Percentiles rank a stretch among this genome's conserved stretches.
These are phyloP conservation scores for Ambrosiella xylebori DNA, from an alignment of 2,329 filamentous ascomycete genomes.

Conservation along the genomic window DNA sequence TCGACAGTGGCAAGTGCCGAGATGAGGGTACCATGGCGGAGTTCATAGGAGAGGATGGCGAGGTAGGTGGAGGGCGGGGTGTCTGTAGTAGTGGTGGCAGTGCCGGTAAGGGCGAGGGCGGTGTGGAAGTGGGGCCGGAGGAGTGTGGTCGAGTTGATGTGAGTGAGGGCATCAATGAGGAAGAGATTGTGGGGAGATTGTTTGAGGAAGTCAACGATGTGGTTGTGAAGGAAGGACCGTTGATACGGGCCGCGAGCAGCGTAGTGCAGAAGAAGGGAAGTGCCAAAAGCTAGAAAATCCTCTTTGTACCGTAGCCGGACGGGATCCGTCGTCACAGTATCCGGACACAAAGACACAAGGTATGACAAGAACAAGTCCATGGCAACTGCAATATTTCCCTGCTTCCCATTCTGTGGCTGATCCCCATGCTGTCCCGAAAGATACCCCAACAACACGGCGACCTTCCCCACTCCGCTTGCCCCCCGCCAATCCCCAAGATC, in stretches of 20 bases:
- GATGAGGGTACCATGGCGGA: constrained; percentile 29
- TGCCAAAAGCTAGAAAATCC: constrained; percentile 49
- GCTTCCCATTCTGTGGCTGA: constrained; percentile 28
- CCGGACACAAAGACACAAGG: constrained; percentile 24
- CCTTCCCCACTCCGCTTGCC: constrained; percentile 41
- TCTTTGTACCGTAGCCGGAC: constrained; percentile 32
- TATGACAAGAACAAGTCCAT: constrained; percentile 25
- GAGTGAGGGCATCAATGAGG: constrained; percentile 56
- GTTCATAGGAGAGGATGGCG: constrained; percentile 36
- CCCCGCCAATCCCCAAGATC: constrained; percentile 29
- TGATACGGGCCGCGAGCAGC: constrained; percentile 43
- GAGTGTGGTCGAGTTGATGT: constrained; percentile 53
- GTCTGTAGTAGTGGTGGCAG: constrained; percentile 20
- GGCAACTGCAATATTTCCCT: constrained; percentile 39
- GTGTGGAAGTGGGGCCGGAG: constrained; percentile 29
- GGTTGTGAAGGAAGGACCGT: constrained; percentile 44
- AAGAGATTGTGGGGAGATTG: constrained; percentile 60
- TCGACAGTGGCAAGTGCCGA: constrained; percentile 35
- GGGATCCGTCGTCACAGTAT: constrained; percentile 19
- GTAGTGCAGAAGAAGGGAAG: constrained; percentile 50
- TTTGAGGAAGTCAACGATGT: constrained; percentile 41
- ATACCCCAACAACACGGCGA: constrained; percentile 50
- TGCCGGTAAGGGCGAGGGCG: not conserved
- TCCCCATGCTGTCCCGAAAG: constrained; percentile 28
- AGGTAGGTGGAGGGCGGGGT: constrained; percentile 25